Percentiles rank a stretch among this genome's conserved stretches.
phyloP scores from a whole-genome alignment of 306 rosid species.

The barrel medic (Medicago truncatula) region DNA sequence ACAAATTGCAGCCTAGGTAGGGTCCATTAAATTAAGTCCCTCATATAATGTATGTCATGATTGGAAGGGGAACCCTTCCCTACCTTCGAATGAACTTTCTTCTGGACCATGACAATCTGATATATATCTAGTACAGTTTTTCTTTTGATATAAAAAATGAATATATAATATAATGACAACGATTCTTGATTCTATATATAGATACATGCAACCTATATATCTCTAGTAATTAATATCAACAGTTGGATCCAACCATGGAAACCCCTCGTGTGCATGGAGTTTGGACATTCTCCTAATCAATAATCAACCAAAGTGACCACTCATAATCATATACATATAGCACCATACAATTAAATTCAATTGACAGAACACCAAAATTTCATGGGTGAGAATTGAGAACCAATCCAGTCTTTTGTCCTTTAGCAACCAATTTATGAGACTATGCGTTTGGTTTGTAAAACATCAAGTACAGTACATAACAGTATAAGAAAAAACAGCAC shows the following conservation, averaged over 20 bases:
- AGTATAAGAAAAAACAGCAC: too few species aligned
- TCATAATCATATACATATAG: background rate
- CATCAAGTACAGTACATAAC: too few species aligned
- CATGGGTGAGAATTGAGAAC: too few species aligned
- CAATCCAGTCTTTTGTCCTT: constrained; percentile 34
- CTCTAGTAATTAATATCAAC: too few species aligned
- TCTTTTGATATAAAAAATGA: background rate
- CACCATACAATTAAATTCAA: constrained; percentile 43
- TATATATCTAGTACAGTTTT: background rate
- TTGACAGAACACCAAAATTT: too few species aligned
- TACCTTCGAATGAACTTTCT: background rate
- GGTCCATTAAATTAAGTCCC: background rate
- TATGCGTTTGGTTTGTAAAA: too few species aligned
- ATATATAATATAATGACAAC: constrained; percentile 9
- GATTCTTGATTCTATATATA: background rate
- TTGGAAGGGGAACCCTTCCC: constrained; percentile 28
- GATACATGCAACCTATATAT: constrained; percentile 9
- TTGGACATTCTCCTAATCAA: constrained; percentile 51
- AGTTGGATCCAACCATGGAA: constrained; percentile 61
- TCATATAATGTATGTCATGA: constrained; percentile 3
- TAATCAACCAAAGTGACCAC: background rate
- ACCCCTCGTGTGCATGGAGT: constrained; percentile 53
- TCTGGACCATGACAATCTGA: background rate
- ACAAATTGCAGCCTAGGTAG: constrained; percentile 8
- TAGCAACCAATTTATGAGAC: constrained; percentile 18